Base-by-base conservation (phyloP, 2,329 filamentous ascomycete species). In the Botrytis paeoniae region DNA sequence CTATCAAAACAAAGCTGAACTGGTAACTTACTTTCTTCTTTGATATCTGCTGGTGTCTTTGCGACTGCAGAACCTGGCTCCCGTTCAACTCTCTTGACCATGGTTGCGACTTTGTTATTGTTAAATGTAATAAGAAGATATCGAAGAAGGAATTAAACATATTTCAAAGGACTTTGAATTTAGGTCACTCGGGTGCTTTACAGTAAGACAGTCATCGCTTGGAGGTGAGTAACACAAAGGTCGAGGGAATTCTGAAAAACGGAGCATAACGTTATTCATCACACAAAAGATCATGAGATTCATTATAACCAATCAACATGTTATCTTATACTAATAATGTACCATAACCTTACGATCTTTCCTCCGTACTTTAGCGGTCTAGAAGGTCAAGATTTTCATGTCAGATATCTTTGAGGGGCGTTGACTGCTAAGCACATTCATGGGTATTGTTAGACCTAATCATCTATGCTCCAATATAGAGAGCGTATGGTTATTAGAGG, bases 121-220 rank as follows among this genome's bases (percentile, higher is more conserved):
- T 1, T 51, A 1, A 12, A n/a, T 25, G 10, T 25, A 3, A 3
- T n/a, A 22, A 51, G 9, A 14, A 14, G 48, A 14, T 51, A 6
- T n/a, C 3, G 0, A 25, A n/a, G 25, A 51, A n/a, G 0, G 3
- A 51, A 6, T 14, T n/a, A 0, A n/a, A 12, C 0, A 14, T 25
- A 1, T n/a, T 6, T n/a, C 5, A 10, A n/a, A 14, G 22, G 12
- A 14, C 22, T 6, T n/a, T 1, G 3, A 6, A 0, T 0, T 5
- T 25, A 51, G 25, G 25, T 25, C 9, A 0, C 48, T 14, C 25
- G n/a, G 0, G 2, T 25, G 12, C 48, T 51, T 25, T 0, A 51
- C 1, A 1, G 0, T n/a, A 51, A n/a, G 25, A 51, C 25, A 25
- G 48, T 51, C 25, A 51, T n/a, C 10, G 25, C 48, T 14, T 51